phyloP scores from a whole-genome alignment of 75 land plant genomes.

The Pinus taeda region DNA sequence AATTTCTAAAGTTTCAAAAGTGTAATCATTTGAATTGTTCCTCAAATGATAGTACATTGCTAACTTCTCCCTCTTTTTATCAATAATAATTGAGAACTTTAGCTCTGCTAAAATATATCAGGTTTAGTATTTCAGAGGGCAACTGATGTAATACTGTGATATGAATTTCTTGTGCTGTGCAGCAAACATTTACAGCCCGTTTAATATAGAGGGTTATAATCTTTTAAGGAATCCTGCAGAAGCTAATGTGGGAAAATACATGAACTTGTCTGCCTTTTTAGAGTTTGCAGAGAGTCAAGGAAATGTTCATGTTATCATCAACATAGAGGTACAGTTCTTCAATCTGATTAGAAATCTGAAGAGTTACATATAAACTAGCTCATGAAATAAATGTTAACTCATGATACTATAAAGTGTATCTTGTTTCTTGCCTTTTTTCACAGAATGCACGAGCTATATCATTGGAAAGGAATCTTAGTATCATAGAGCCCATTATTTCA shows the following conservation, averaged over 20 bases:
- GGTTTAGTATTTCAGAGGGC: not conserved
- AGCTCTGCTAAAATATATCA: too few species aligned
- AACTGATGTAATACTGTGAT: not conserved
- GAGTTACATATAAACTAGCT: too few species aligned
- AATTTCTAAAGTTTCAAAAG: not conserved
- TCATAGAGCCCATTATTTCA: not conserved
- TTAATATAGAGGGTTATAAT: not conserved
- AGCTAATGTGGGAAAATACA: conserved; percentile 49
- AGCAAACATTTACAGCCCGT: conserved; percentile 47
- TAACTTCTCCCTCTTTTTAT: too few species aligned
- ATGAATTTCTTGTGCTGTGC: conserved; percentile 14
- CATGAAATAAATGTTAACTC: too few species aligned
- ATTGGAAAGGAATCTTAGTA: not conserved
- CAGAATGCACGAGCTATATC: conserved; percentile 8
- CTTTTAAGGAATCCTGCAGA: conserved; percentile 52
- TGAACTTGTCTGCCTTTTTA: conserved; percentile 64
- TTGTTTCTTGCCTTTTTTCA: not conserved
- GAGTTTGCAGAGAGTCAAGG: conserved; percentile 61
- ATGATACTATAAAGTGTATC: too few species aligned
- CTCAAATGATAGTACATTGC: too few species aligned
- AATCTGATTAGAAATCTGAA: too few species aligned
- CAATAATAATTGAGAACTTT: too few species aligned
- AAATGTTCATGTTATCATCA: conserved; percentile 62
- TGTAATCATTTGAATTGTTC: too few species aligned
- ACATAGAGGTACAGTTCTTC: conserved; percentile 51